Evolutionary conservation across 306 rosid genomes (phyloP), one percentile per base, ranked within the genome.

Genomic region (Gynostemma pentaphyllum): DNA sequence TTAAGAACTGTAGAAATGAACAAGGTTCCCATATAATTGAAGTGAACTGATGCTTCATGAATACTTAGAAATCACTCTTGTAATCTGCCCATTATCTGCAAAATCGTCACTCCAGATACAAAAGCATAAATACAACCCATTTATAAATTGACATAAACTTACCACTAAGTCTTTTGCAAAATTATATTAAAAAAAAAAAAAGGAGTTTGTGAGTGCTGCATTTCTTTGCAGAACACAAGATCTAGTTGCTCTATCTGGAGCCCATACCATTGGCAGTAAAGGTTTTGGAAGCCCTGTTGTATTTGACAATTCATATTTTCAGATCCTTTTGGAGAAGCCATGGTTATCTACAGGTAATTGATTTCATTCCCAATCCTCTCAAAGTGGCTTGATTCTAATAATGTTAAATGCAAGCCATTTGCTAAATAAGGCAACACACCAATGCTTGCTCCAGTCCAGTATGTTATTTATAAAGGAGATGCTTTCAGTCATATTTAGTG

Each of bases 181-280:
- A 19, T 19, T 21, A 21, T 3, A 32, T 2, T 2, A 32, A 3
- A 32, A 32, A 2, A 3, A 32, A 47, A 47, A 2, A 8, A 28
- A 9, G 41, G 29, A 30, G 29, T 57, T 36, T 15, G 37, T 22
- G 65, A 28, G 12, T 37, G 4, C 29, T 32, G 26, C 9, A 74
- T 72, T 62, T 69, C 56, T 73, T 72, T 67, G 68, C 81, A 92
- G 99, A 78, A 83, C 94, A 42, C 87, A 78, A 54, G 95, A 92
- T 65, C 90, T 92, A 29, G 95, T 88, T 62, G 99, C 94, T 66
- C 83, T 92, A 37, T 86, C 96, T 37, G 99, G 96, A 78, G 99
- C 96, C 61, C 96, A 92, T 75, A 92, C 99, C 39, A 68, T 88
- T 62, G 99, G 99, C 68, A 83, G 78, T 65, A 92, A 88, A 84